Conservation (phyloP, 78 protist species). For the Planoprotostelium fungivorum region DNA sequence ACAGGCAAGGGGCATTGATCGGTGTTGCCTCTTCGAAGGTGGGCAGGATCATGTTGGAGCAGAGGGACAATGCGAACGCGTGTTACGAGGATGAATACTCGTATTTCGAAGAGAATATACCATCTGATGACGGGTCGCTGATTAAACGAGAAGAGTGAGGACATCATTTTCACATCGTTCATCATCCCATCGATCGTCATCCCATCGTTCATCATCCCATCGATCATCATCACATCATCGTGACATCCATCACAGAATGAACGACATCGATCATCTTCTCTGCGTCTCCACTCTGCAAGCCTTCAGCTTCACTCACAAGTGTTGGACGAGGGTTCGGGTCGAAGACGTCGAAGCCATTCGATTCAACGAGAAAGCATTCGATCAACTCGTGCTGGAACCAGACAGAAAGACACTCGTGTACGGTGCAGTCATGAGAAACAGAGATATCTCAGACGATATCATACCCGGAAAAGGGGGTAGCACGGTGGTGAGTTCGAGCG, state of each 20-base stretch:
- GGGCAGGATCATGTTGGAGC: no score
- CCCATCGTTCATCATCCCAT: no score
- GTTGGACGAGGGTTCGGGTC: conserved; percentile 35
- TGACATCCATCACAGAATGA: background rate
- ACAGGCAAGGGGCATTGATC: no score
- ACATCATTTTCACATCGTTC: no score
- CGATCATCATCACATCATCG: no score
- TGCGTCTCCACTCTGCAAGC: background rate
- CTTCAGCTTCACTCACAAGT: background rate
- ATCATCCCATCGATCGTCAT: no score
- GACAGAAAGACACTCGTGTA: background rate
- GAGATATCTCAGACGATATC: conserved; percentile 4
- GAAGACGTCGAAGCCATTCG: background rate
- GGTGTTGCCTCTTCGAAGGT: no score
- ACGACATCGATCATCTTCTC: background rate
- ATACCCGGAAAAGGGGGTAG: conserved; percentile 37
- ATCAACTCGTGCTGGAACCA: background rate
- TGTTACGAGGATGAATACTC: background rate
- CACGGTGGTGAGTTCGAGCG: background rate
- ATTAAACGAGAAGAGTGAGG: no score
- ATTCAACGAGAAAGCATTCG: background rate
- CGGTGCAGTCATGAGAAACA: background rate
- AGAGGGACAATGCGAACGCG: background rate
- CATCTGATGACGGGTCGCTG: background rate
- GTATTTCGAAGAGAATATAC: background rate